Evolutionary conservation across 345 rosid genomes (phyloP), one percentile per base, ranked within the genome.

Genomic region (Eucalyptus melliodora): DNA sequence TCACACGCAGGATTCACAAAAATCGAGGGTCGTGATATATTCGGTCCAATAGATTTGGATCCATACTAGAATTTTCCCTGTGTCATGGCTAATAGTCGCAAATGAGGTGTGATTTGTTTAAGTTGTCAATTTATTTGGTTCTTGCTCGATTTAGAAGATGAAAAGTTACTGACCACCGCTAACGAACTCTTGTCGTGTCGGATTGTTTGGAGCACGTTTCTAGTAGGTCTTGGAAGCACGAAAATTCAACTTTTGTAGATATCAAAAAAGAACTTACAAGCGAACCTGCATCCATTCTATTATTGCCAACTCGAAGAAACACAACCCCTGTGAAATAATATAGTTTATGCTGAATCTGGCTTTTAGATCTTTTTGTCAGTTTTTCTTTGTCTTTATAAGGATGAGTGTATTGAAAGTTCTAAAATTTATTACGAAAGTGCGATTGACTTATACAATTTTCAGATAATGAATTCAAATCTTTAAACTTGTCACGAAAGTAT

Each of bases 401-500:
- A 9, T 45, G 1, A 45, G 4, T 45, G 17, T 5, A 2, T 50
- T 50, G 17, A 50, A 50, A 15, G 7, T 50, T 50, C 2, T 50
- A 6, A 50, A 50, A 14, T 15, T 50, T 50, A 50, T 50, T 4
- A 37, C 40, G 4, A 37, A 37, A 37, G 1, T 56, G 6, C 0
- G 1, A 56, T 24, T 56, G 27, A 10, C 0, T 24, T 56, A 0
- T 24, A 56, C 1, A 24, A 56, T 24, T 56, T 56, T 23, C 0
- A 1, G 6, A 5, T 56, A 56, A 56, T 56, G 24, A 53, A 0
- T 53, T 53, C 0, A 56, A 56, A 11, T 56, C 0, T 0, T 56
- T 23, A 56, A 56, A 24, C 1, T 56, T 24, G 6, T 56, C 0
- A 24, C 0, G 24, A 24, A 56, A 4, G 0, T 24, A 24, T 24